Evolutionary conservation across 768 basidiomycete species (phyloP), one percentile per base, ranked within the genome.

Genomic region (Podaxis mareebaensis): DNA sequence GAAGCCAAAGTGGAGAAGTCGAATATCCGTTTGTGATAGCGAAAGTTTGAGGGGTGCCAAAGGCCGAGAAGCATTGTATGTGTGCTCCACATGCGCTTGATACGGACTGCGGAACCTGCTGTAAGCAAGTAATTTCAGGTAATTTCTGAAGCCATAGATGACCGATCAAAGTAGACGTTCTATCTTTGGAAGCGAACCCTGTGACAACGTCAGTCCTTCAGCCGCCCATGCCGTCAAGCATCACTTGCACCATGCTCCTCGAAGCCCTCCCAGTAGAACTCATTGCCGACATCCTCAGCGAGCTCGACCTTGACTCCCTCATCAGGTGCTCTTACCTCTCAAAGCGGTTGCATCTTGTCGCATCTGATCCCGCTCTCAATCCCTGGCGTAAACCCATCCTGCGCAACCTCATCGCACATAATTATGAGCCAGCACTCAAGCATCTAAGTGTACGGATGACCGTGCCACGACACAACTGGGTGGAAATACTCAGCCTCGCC

Each of bases 391-490:
- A 75, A 15, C 89, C 91, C 2, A 91, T 93, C 66, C 73, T 87
- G 24, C 82, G 82, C 30, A 84, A 78, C 65, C 80, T 93, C 24
- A 76, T 72, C 26, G 73, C 73, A 15, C 70, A 73, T 33, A 65
- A 71, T 28, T 88, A 89, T 66, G 85, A 87, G 59, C 70, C 71
- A 6, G 72, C 77, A 28, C 72, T 93, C 57, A 81, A 76, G 64
- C 82, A 87, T 65, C 80, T 93, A 26, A 84, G 88, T 67, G 82
- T 89, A 36, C 85, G 85, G 36, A 75, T 76, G 38, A 85, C 76
- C 39, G 87, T 93, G 0, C 91, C 92, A 3, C 80, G 88, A 52
- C 86, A 89, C 59, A 93, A 93, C 69, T 93, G 90, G 88, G 81
- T 93, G 55, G 89, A 91, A 61, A 86, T 93, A 38, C 71, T 92